Base-by-base conservation (phyloP, 805 yeast genomes). In the Candida tibetensis region DNA sequence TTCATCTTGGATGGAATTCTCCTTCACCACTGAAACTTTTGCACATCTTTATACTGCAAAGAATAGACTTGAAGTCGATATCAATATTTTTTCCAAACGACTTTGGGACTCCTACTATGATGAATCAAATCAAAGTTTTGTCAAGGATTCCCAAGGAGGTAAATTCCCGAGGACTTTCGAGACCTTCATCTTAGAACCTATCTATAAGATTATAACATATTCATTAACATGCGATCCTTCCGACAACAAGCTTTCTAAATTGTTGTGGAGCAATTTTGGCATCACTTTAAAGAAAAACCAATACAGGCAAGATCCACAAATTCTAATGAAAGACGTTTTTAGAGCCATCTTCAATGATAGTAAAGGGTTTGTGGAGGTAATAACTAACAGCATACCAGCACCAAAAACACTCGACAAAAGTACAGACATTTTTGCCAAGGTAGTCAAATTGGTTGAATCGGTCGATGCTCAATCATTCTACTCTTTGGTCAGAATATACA, bases 81-180 rank as follows among this genome's bases (percentile, higher is more conserved):
- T 29, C 9, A 30, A 31, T 7, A 60, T 55, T 2, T 77, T 89
- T 53, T 63, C 77, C 0, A 52, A 56, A 30, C 66, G 79, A 39
- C 63, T 89, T 15, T 90, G 97, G 96, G 96, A 96, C 0, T 81
- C 83, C 44, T 80, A 71, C 48, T 86, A 64, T 52, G 59, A 77
- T 35, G 49, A 62, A 1, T 39, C 44, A 0, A 47, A 62, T 1
- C 70, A 76, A 7, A 71, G 63, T 37, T 82, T 88, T 47, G 52
- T 71, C 0, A 55, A 55, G 25, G 49, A 46, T 33, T 63, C 60
- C 37, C 39, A 30, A 32, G 55, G 42, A 19, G 53, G 58, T 41
- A 23, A 44, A 36, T 22, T 43, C 34, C 30, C 63, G 49, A 28
- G 77, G 37, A 56, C 87, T 1, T 85, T 91, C 57, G 72, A 74